A percentile compares a stretch with the other conserved stretches of the same genome.
Conservation (phyloP, 345 rosid species). For the Populus davidiana region DNA sequence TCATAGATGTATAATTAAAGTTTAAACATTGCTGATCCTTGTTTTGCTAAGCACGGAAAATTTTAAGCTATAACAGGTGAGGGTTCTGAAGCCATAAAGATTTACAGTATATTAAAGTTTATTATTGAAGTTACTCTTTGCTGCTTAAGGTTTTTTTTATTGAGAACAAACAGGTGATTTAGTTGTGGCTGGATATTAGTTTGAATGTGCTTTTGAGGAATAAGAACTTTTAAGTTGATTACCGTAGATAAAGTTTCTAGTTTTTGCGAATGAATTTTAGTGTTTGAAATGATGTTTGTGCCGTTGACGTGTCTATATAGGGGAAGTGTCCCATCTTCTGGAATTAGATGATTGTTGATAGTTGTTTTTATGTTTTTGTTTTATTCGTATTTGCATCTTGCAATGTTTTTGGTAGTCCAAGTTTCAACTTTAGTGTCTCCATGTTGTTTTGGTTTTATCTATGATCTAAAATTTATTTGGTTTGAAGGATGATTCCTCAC, state of each 20-base stretch:
- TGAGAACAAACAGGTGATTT: neutral
- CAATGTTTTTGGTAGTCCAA: neutral
- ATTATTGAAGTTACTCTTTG: neutral
- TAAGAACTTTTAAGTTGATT: neutral
- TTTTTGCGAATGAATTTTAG: neutral
- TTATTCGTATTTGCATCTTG: neutral
- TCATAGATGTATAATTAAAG: neutral
- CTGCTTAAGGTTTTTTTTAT: neutral
- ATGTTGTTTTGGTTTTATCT: neutral
- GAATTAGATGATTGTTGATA: neutral
- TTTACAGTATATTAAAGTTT: neutral
- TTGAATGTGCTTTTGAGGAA: neutral
- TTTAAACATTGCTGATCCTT: neutral
- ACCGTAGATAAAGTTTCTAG: neutral
- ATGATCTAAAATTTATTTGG: neutral
- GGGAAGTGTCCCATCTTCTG: neutral
- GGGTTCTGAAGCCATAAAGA: neutral
- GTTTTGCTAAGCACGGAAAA: neutral
- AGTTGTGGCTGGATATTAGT: neutral
- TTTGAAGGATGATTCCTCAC: constrained; percentile 34
- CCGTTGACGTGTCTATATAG: neutral
- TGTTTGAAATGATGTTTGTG: neutral
- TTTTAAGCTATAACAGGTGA: neutral
- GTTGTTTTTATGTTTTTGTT: neutral
- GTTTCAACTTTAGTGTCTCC: neutral